phyloP scores from a whole-genome alignment of 305 asterid genomes.

The Rubia peregrina region DNA sequence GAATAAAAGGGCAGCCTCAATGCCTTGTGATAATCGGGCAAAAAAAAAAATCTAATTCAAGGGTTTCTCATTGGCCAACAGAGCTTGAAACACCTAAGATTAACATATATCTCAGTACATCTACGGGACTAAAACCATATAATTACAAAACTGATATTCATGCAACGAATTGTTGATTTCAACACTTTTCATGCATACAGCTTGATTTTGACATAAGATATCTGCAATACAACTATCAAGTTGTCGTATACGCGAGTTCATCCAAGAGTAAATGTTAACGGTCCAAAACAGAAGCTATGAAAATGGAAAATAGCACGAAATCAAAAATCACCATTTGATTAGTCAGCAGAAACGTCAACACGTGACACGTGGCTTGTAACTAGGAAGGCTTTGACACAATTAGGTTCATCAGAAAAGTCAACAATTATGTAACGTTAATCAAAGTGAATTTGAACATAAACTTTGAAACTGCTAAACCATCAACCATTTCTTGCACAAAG shows the following conservation, averaged over 20 bases:
- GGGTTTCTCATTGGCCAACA: background rate
- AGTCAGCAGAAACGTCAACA: background rate
- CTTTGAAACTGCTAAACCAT: background rate
- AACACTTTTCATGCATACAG: background rate
- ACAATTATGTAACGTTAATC: too few relatives aligned
- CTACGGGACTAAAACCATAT: background rate
- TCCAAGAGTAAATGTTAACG: background rate
- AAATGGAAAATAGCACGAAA: background rate
- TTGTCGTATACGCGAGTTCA: background rate
- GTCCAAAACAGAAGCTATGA: background rate
- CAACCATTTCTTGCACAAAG: background rate
- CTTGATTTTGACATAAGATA: background rate
- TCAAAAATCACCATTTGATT: background rate
- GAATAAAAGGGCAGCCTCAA: slow-evolving; percentile 16
- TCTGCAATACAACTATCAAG: background rate
- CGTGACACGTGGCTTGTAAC: background rate
- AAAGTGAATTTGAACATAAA: background rate
- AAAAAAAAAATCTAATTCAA: background rate
- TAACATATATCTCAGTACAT: background rate
- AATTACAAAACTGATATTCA: background rate
- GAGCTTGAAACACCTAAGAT: background rate
- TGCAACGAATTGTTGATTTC: background rate
- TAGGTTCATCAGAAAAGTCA: too few relatives aligned
- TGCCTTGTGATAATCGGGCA: background rate
- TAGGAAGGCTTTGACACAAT: too few relatives aligned